Conservation (phyloP, 768 basidiomycete genomes). For the Lactifluus rugatus region DNA sequence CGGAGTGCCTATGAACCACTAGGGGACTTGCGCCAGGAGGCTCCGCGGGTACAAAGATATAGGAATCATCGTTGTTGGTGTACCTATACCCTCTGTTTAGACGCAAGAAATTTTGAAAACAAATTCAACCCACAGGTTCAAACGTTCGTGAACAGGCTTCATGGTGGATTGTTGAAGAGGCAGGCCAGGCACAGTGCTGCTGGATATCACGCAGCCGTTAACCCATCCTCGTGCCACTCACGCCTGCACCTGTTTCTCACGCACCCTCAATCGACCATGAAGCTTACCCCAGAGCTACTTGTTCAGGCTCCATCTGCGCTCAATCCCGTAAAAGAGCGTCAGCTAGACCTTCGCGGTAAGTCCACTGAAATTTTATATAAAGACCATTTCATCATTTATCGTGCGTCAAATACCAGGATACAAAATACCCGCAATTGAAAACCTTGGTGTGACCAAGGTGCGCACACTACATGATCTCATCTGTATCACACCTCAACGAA, state of each 20-base stretch:
- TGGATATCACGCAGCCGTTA: not conserved
- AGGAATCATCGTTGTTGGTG: conserved; percentile 60
- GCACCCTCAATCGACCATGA: conserved; percentile 38
- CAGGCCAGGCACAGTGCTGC: conserved; percentile 9
- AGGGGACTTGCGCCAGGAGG: conserved; percentile 53
- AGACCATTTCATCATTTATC: conserved; percentile 6
- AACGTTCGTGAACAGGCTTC: conserved; percentile 62
- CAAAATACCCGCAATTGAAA: conserved; percentile 94
- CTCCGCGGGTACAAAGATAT: conserved; percentile 66
- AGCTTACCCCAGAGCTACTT: conserved; percentile 90
- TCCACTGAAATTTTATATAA: not conserved
- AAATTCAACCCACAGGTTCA: conserved; percentile 44
- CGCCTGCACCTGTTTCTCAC: not conserved
- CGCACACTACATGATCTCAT: conserved; percentile 24
- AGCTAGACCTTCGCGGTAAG: conserved; percentile 84
- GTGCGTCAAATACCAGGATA: conserved; percentile 38
- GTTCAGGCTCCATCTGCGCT: conserved; percentile 69
- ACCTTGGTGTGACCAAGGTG: conserved; percentile 86
- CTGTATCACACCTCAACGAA: conserved; percentile 4
- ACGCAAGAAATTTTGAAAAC: not conserved
- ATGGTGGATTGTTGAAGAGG: conserved; percentile 34
- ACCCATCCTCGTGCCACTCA: not conserved
- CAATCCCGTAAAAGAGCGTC: conserved; percentile 80
- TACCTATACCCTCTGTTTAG: conserved; percentile 37
- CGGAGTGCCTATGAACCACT: conserved; percentile 64